Percentiles rank a stretch among this genome's conserved stretches.
Conservation (phyloP, 2,329 filamentous ascomycete species). For the Hysterium pulicare region DNA sequence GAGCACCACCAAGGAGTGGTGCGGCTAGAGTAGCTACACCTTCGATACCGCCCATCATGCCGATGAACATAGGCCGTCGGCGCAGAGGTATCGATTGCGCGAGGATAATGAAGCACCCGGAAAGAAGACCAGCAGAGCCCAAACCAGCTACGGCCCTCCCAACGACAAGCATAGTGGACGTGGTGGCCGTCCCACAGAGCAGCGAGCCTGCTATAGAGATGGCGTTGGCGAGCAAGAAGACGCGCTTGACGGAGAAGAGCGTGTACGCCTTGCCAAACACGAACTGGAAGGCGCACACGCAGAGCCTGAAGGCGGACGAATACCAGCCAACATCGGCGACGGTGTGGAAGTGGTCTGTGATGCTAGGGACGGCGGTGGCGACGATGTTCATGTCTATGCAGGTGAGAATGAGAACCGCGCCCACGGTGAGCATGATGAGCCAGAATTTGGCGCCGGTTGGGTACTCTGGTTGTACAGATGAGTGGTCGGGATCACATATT, state of each 20-base stretch:
- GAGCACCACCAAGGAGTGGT: constrained; percentile 9
- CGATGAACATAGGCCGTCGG: constrained; percentile 40
- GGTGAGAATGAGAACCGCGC: too few relatives aligned
- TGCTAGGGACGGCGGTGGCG: too few relatives aligned
- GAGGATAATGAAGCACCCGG: constrained; percentile 31
- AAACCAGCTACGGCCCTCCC: constrained; percentile 31
- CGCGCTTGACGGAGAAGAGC: constrained; percentile 34
- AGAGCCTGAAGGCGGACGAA: too few relatives aligned
- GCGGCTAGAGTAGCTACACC: constrained; percentile 26
- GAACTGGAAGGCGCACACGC: too few relatives aligned
- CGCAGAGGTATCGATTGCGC: constrained; percentile 37
- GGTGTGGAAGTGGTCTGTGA: too few relatives aligned
- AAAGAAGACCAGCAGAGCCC: constrained; percentile 24
- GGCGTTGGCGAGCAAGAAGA: constrained; percentile 28
- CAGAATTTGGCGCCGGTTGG: too few relatives aligned
- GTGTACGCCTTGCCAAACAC: too few relatives aligned
- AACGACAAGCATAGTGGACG: constrained; percentile 29
- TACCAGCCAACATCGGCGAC: too few relatives aligned
- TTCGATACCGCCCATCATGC: constrained; percentile 33
- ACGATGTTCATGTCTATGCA: too few relatives aligned
- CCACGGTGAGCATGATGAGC: too few relatives aligned
- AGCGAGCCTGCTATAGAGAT: constrained; percentile 54
- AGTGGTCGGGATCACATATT: too few relatives aligned
- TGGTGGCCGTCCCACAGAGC: constrained; percentile 42
- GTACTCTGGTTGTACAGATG: too few relatives aligned